Percentiles rank a stretch among this genome's conserved stretches.
These are phyloP conservation scores for Saccharomyces cerevisiae DNA, from an alignment of 805 yeast genomes.

Conservation along the genomic window DNA sequence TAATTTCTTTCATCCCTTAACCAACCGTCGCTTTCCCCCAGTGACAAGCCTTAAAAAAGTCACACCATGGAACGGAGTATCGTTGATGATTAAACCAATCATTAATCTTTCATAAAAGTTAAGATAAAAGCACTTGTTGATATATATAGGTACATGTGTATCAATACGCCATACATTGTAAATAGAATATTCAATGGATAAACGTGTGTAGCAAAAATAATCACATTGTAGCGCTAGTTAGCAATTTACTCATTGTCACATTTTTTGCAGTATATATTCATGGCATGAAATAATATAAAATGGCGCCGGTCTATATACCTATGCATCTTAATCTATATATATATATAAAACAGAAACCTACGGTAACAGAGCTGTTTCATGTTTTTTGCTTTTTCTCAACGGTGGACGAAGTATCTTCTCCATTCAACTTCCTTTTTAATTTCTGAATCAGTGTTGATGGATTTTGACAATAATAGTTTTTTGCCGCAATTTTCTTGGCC, in stretches of 20 bases:
- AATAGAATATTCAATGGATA: neutral
- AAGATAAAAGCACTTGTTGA: neutral
- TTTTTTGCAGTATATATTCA: neutral
- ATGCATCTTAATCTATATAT: neutral
- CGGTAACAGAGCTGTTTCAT: neutral
- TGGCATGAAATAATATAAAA: neutral
- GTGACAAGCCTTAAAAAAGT: neutral
- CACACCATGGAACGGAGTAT: neutral
- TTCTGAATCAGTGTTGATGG: constrained; percentile 49
- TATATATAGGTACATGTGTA: neutral
- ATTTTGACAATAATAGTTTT: constrained; percentile 52
- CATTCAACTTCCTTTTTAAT: constrained; percentile 38
- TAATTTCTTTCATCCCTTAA: neutral
- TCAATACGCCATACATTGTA: neutral
- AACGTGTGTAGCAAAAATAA: neutral
- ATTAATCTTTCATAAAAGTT: neutral
- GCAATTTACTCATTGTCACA: neutral
- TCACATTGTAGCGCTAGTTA: neutral
- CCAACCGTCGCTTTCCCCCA: neutral
- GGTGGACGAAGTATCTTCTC: constrained; percentile 6
- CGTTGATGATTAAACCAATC: neutral
- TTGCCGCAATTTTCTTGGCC: constrained; percentile 54
- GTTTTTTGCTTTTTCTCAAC: constrained; percentile 11
- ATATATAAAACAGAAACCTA: neutral
- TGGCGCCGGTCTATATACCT: neutral